Evolutionary conservation across 1,139 yeast genomes (phyloP).

Genomic region (Hanseniaspora sp.): DNA sequence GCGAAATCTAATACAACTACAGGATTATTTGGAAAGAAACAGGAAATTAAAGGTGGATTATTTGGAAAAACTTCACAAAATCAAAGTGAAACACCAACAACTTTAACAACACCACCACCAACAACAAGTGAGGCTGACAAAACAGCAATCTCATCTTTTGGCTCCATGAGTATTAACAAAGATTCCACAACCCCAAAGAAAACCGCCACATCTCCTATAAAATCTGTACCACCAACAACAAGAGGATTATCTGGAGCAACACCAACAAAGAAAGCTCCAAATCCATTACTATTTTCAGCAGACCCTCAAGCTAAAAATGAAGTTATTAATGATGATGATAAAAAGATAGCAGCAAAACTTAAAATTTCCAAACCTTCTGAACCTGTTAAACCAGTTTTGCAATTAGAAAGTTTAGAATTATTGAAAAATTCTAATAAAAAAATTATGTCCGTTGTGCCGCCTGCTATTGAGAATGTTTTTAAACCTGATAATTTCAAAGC

Average conservation of each 20-base stretch:
- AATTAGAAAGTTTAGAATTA: neutral
- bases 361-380: neutral
- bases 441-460: neutral
- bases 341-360: neutral
- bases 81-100: too few species aligned
- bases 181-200: constrained; percentile 2
- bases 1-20: too few species aligned
- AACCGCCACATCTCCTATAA: neutral
- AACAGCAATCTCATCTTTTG: neutral
- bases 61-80: too few species aligned
- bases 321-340: too few species aligned
- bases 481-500: neutral
- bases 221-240: neutral
- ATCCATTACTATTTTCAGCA: too few species aligned
- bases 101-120: too few species aligned
- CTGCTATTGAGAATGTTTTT: neutral
- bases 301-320: too few species aligned
- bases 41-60: too few species aligned
- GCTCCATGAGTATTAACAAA: constrained; percentile 1
- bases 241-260: constrained; percentile 14
- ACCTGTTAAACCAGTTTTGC: neutral
- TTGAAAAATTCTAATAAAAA: neutral
- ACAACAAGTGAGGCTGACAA: neutral
- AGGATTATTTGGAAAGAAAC: too few species aligned
- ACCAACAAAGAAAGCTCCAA: constrained; percentile 5